Percentiles rank a stretch among this genome's conserved stretches.
phyloP scores from a whole-genome alignment of 768 basidiomycete genomes.

The Suillus lakei region DNA sequence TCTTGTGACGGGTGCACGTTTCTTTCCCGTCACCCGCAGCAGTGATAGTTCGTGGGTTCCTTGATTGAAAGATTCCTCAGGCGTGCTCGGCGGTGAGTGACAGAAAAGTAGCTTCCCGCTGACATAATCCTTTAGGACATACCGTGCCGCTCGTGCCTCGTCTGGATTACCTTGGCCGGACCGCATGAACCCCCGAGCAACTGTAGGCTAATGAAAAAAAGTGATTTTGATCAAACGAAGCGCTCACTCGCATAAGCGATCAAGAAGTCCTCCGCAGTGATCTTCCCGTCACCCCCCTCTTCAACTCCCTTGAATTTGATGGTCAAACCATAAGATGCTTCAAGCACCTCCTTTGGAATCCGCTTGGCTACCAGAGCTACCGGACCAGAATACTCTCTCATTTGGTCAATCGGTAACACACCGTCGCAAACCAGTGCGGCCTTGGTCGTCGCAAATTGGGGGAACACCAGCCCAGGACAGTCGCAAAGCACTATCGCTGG shows the following conservation, averaged over 20 bases:
- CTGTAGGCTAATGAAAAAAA: conserved; percentile 47
- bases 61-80: conserved; percentile 75
- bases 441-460: conserved; percentile 96
- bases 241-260: conserved; percentile 91
- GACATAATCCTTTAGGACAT: conserved; percentile 96
- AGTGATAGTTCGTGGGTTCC: conserved; percentile 67
- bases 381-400: conserved; percentile 92
- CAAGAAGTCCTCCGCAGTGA: conserved; percentile 81
- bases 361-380: conserved; percentile 75
- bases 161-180: conserved; percentile 97
- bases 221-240: conserved; percentile 5
- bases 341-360: conserved; percentile 83
- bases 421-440: conserved; percentile 97
- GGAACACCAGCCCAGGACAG: conserved; percentile 97
- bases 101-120: conserved; percentile 92
- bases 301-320: conserved; percentile 68
- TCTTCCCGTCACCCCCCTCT: conserved; percentile 82
- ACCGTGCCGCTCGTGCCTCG: conserved; percentile 91
- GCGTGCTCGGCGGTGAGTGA: conserved; percentile 79
- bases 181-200: conserved; percentile 90
- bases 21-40: conserved; percentile 70
- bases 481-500: conserved; percentile 88
- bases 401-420: conserved; percentile 95
- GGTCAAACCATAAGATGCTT: conserved; percentile 85
- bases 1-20: conserved; percentile 85